Evolutionary conservation across 2,329 filamentous ascomycete species (phyloP), one percentile per base, ranked within the genome.

Genomic region (Trichoderma afroharzianum): DNA sequence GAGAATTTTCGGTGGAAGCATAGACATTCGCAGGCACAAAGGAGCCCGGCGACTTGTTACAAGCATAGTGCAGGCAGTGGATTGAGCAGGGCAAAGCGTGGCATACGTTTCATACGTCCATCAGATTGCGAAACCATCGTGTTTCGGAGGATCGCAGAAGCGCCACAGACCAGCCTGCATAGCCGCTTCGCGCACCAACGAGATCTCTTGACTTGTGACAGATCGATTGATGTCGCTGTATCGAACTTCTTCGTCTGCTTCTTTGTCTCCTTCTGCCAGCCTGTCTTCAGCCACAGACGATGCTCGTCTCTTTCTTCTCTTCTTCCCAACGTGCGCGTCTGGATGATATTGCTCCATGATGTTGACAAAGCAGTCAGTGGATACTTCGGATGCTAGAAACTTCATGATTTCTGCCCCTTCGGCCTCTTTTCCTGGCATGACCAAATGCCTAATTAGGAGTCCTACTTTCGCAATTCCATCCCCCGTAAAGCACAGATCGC

Each of bases 311-410:
- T 63, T 70, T 39, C 76, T 74, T 75, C 82, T 88, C 68, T 84
- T 83, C 82, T 94, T 95, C 4, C 93, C 93, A 1, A 97, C 93
- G 79, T 97, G 90, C 0, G 92, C 93, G 74, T 92, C 88, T 0
- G 93, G 93, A 73, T 90, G 90, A 77, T 96, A 96, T 81, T 97
- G 93, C 81, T 97, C 93, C 93, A 96, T 96, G 74, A 97, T 91
- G 78, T 97, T 91, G 72, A 96, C 88, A 80, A 95, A 95, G 57
- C 92, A 85, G 79, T 96, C 93, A 70, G 83, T 86, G 4, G 91
- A 93, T 2, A 97, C 86, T 67, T 94, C 88, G 32, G 87, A 83
- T 0, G 92, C 93, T 18, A 97, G 83, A 85, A 93, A 97, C 73
- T 83, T 85, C 85, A 97, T 91, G 72, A 97, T 96, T 73, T 89